Evolutionary conservation across 192 early-diverging fungal species (phyloP), one percentile per base, ranked within the genome.

Genomic region (Glomus cerebriforme): DNA sequence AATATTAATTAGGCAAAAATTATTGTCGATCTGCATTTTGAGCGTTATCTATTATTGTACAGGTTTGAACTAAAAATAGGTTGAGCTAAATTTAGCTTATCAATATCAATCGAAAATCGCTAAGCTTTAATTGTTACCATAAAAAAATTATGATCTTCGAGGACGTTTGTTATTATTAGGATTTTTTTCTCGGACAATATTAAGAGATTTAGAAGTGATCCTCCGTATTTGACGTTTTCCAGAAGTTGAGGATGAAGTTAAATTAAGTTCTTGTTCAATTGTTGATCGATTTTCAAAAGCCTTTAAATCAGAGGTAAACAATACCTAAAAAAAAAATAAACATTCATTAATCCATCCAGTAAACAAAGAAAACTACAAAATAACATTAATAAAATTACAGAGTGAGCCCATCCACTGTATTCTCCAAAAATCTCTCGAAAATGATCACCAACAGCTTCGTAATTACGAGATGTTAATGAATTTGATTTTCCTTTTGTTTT

Each of bases 341-440:
- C n/a, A n/a, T n/a, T n/a, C n/a, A n/a, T n/a, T n/a, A n/a, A n/a
- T n/a, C n/a, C n/a, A 10, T 68, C 24, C 31, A 19, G 7, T 63
- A 27, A 29, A 75, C 12, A 32, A 73, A 35, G 2, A 22, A 67
- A 67, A 39, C 8, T 19, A 34, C 1, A n/a, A 68, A 32, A 39
- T 19, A 59, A 19, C 7, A 32, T 73, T 22, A 32, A 24, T 15
- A 74, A 8, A 34, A 12, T 79, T 83, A 91, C 90, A 1, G 90
- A 90, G 79, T 93, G 91, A 0, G 93, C 94, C 94, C 94, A 95
- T 32, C 97, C 96, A 22, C 90, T 88, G 75, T 92, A 92, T 1
- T 86, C 83, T 0, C 96, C 94, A 90, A 97, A 97, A 13, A 95
- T 76, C 9, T 84, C 83, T 2, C 90, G 81, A 80, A 97, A 95